A percentile compares a stretch with the other conserved stretches of the same genome.
These are phyloP conservation scores for Delonix regia DNA, from an alignment of 306 rosid species.

Conservation along the genomic window DNA sequence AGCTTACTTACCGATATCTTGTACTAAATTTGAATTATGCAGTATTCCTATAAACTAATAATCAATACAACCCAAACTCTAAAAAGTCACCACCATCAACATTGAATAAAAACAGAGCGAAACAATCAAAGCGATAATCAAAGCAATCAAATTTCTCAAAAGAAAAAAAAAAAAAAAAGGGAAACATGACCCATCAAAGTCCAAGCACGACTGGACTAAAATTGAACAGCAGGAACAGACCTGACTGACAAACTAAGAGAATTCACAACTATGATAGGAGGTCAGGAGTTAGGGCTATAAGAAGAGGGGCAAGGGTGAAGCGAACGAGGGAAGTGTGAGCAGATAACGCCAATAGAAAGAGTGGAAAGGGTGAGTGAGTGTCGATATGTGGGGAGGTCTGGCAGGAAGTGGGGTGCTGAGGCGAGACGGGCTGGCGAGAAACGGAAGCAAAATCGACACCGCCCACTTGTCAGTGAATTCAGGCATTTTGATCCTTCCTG, in stretches of 20 bases:
- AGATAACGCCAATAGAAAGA: background rate
- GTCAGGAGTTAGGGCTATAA: background rate
- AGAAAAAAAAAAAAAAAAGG: too few relatives aligned
- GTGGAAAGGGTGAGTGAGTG: conserved; percentile 5
- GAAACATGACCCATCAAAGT: background rate
- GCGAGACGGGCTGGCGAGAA: background rate
- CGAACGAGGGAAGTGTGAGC: background rate
- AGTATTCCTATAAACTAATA: background rate
- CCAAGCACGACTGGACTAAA: background rate
- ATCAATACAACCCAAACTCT: background rate
- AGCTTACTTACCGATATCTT: too few relatives aligned
- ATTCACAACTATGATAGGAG: background rate
- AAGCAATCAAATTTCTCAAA: background rate
- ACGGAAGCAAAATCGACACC: background rate
- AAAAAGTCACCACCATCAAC: background rate
- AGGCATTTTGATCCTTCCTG: background rate
- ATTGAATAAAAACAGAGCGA: background rate
- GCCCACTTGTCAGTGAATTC: background rate
- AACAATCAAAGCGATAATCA: background rate
- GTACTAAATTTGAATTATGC: background rate
- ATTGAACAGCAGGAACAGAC: background rate
- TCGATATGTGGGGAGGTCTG: background rate
- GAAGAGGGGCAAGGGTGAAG: background rate
- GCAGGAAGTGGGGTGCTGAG: background rate
- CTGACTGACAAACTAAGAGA: background rate